These are phyloP conservation scores for Pythium aphanidermatum DNA, from an alignment of 352 stramenopile species.

Conservation along the genomic window DNA sequence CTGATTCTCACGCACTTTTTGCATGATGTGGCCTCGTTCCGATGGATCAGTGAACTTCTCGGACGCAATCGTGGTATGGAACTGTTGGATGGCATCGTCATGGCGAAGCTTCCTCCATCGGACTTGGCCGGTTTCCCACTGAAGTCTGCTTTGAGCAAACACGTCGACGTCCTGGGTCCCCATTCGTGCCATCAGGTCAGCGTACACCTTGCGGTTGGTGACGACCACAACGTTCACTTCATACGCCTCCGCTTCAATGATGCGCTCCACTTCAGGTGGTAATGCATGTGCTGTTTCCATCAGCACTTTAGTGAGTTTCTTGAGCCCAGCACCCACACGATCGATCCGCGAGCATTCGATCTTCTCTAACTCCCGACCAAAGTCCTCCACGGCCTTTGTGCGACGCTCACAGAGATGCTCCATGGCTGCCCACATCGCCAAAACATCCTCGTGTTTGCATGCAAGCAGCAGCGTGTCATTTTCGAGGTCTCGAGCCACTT, in stretches of 20 bases:
- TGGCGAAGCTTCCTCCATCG: conserved; percentile 78
- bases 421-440: conserved; percentile 34
- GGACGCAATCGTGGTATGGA: conserved; percentile 53
- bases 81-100: conserved; percentile 55
- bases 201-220: conserved; percentile 68
- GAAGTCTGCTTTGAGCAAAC: conserved; percentile 39
- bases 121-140: conserved; percentile 55
- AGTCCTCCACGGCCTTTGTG: conserved; percentile 30
- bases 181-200: conserved; percentile 62
- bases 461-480: conserved; percentile 32
- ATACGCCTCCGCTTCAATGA: conserved; percentile 65
- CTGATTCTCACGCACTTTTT: conserved; percentile 48
- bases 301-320: conserved; percentile 38
- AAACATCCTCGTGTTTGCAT: conserved; percentile 28
- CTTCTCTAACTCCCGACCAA: conserved; percentile 36
- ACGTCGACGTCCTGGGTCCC: conserved; percentile 61
- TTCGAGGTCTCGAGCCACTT: conserved; percentile 17
- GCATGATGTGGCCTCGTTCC: conserved; percentile 47
- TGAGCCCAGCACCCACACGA: conserved; percentile 32
- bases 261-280: conserved; percentile 58
- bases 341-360: conserved; percentile 48
- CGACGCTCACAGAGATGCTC: conserved; percentile 38
- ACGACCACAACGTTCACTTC: conserved; percentile 83
- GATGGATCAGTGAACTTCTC: conserved; percentile 63
- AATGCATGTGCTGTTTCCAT: conserved; percentile 67